Base-by-base conservation (phyloP, 1,284 basidiomycete species). In the Ceratobasidium sp. region DNA sequence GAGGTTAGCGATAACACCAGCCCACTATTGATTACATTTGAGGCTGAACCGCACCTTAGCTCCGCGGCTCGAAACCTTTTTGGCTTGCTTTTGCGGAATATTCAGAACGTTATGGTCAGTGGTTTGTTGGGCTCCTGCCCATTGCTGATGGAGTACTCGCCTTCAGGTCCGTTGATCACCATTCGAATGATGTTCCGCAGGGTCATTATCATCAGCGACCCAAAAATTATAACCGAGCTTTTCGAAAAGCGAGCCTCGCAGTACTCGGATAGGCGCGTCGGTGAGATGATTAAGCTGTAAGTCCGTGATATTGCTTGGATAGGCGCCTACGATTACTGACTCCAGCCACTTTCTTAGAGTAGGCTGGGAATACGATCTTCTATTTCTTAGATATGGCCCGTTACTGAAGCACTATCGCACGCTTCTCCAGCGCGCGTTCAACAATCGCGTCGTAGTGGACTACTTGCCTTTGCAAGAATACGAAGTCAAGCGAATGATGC, bases 401-500 rank as follows among this genome's bases (percentile, higher is more conserved):
- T 35, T 34, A 7, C 42, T 56, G n/a, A 68, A 68, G 22, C 22
- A 56, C 31, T 68, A 68, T 13, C 65, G 65, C 20, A 68, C 65
- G 17, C 29, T 68, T 12, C 42, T 68, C 1, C 65, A 68, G 34
- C 65, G 65, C 32, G 65, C 65, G 15, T 53, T 68, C 52, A 68
- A 68, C 53, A 68, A 68, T 13, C 65, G 65, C 7, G 65, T 55
- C 13, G 29, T 53, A 5, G 20, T 68, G 12, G 65, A 68, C 42
- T 68, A 68, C n/a, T 12, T 68, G 13, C 53, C 65, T 3, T 15
- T 68, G 10, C 65, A 68, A 29, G 31, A 68, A 31, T 34, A 68
- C 15, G 65, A 68, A 25, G 65, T 56, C 40, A 52, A 42, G 38
- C 32, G 53, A n/a, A 47, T 45, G 12, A 50, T 68, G 52, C 38